Evolutionary conservation across 371 early-diverging fungal genomes (phyloP).

Genomic region (Globomyces sp.): DNA sequence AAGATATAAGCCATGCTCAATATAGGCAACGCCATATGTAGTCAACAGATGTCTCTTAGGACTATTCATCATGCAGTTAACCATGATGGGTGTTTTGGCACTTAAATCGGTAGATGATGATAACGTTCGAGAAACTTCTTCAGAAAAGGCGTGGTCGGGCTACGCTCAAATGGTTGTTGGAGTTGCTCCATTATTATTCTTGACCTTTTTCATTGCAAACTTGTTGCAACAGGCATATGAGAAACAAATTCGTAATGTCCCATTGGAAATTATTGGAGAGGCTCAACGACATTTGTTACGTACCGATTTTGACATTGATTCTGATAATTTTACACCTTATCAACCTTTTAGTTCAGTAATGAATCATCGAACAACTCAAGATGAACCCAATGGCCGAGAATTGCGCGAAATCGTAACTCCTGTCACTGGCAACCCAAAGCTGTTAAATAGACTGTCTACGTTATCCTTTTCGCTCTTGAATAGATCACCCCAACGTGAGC

Average conservation of each 20-base stretch:
- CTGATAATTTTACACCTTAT: too few relatives aligned
- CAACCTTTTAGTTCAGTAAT: too few relatives aligned
- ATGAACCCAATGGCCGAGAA: too few relatives aligned
- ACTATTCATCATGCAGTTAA: conserved; percentile 78
- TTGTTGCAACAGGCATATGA: conserved; percentile 48
- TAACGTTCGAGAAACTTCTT: background rate
- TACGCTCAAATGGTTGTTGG: conserved; percentile 47
- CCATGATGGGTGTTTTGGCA: conserved; percentile 78
- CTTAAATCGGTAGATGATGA: conserved; percentile 40
- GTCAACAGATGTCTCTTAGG: conserved; percentile 77
- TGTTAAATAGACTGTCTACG: background rate
- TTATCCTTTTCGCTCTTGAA: background rate
- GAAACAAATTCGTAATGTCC: conserved; percentile 36
- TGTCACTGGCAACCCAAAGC: background rate
- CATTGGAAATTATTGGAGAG: conserved; percentile 42
- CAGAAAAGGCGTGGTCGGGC: conserved; percentile 24
- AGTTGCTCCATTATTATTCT: conserved; percentile 37
- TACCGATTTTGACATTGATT: too few relatives aligned
- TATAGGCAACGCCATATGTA: conserved; percentile 64
- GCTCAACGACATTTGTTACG: conserved; percentile 8
- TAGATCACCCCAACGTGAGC: background rate
- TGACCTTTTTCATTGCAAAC: conserved; percentile 34
- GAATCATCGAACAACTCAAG: too few relatives aligned
- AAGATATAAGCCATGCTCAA: too few relatives aligned
- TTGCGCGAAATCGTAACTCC: too few relatives aligned